These are phyloP conservation scores for Colletotrichum aenigma DNA, from an alignment of 2,329 filamentous ascomycete species.

Conservation along the genomic window DNA sequence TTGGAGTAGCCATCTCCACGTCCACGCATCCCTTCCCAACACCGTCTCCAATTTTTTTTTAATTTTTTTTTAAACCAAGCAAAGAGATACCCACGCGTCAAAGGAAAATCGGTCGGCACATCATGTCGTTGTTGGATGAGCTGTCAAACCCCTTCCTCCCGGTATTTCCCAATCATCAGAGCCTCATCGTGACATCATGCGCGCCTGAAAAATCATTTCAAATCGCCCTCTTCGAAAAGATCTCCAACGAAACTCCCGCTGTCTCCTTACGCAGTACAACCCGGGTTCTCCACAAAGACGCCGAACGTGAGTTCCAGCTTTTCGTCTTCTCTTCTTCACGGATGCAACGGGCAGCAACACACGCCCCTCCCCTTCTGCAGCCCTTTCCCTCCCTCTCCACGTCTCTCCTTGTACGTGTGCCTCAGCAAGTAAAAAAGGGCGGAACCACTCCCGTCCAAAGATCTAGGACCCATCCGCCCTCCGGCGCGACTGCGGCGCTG, in stretches of 20 bases:
- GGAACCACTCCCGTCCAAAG: not conserved
- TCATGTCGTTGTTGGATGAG: not conserved
- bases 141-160: not conserved
- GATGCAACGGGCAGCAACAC: not conserved
- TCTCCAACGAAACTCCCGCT: not conserved
- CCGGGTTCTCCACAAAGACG: slow-evolving; percentile 10
- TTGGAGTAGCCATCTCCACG: not conserved
- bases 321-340: not conserved
- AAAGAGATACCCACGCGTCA: not conserved
- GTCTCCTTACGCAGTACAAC: not conserved
- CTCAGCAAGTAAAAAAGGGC: not conserved
- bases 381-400: not conserved
- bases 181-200: slow-evolving; percentile 6
- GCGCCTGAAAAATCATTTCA: not conserved
- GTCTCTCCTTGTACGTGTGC: not conserved
- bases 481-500: not conserved
- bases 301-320: not conserved
- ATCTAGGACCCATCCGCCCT: not conserved
- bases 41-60: not conserved
- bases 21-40: not conserved
- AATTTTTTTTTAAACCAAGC: not conserved
- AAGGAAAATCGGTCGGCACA: not conserved
- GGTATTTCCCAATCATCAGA: not conserved
- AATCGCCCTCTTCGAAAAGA: not conserved
- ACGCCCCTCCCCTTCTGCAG: not conserved